Evolutionary conservation across 805 yeast species (phyloP), one percentile per base, ranked within the genome.

Genomic region (Candida suzukii): DNA sequence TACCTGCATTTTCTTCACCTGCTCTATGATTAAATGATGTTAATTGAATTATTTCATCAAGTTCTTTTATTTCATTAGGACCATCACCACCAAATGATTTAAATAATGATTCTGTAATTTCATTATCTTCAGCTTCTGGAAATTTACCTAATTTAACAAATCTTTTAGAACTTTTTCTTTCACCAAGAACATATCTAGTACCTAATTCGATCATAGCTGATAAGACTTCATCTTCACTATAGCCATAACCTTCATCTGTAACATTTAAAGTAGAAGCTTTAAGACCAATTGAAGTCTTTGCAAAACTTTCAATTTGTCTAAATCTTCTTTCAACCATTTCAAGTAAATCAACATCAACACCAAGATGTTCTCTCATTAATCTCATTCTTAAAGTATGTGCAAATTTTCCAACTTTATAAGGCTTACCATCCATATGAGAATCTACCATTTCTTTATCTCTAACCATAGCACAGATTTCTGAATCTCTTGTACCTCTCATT

Each of bases 331-430:
- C 96, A 26, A 88, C 83, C 35, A 83, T 62, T 42, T 90, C 97
- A 21, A 88, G 62, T 14, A 82, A 67, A 61, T 90, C 97, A 34
- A 88, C 93, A 59, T 88, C 95, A 41, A 95, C 82, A 21, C 99
- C 99, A 21, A 93, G 58, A 63, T 93, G 99, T 57, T 93, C 99
- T 48, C 99, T 75, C 99, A 93, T 93, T 39, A 95, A 70, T 46
- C 97, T 73, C 68, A 88, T 76, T 53, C 99, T 74, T 45, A 93
- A 65, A 2, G 93, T 81, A 58, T 88, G 95, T 0, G 98, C 88
- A 67, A 91, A 93, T 50, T 78, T 80, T 3, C 88, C 91, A 2
- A 91, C 99, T 46, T 71, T 63, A 59, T 78, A 91, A 0, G 86
- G 84, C 52, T 78, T 65, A 2, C 95, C 97, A 46, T 80, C 82